Conservation (phyloP, 2,329 filamentous ascomycete genomes). For the Colletotrichum somersetense region DNA sequence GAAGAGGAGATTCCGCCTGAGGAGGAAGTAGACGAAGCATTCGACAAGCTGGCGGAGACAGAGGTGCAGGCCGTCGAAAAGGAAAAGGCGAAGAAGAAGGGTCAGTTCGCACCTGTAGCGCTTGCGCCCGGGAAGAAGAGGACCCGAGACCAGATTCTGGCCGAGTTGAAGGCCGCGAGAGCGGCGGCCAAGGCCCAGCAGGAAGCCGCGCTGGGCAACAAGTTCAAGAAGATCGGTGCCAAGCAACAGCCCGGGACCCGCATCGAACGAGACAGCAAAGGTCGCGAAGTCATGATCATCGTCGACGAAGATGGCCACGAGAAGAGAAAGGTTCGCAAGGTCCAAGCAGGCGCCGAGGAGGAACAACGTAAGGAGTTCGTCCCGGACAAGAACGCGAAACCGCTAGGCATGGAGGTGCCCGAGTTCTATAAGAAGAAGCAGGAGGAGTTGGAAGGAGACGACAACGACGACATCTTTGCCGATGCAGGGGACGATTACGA, state of each 20-base stretch:
- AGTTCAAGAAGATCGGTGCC: constrained; percentile 74
- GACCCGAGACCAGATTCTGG: constrained; percentile 75
- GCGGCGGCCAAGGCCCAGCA: constrained; percentile 68
- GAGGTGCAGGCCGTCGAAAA: constrained; percentile 67
- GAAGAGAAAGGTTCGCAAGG: constrained; percentile 72
- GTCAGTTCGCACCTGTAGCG: constrained; percentile 67
- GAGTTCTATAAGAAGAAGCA: constrained; percentile 66
- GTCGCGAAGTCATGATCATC: constrained; percentile 74
- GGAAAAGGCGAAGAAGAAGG: constrained; percentile 70
- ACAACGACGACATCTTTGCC: constrained; percentile 75
- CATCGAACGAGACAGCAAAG: constrained; percentile 72
- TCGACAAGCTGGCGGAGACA: constrained; percentile 68
- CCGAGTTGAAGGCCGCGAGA: constrained; percentile 74
- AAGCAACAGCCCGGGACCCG: constrained; percentile 66
- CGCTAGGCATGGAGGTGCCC: constrained; percentile 75
- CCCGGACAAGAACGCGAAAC: constrained; percentile 67
- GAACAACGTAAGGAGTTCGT: constrained; percentile 60
- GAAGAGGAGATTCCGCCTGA: constrained; percentile 46
- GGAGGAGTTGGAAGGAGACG: constrained; percentile 61
- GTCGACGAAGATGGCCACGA: constrained; percentile 75
- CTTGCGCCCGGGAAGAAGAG: constrained; percentile 70
- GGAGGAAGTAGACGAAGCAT: constrained; percentile 74
- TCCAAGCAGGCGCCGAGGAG: constrained; percentile 54
- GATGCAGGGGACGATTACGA: constrained; percentile 76
- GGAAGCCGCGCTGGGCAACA: constrained; percentile 66